A percentile compares a stretch with the other conserved stretches of the same genome.
Conservation (phyloP, 805 yeast genomes). For the Candida parachauliodes region DNA sequence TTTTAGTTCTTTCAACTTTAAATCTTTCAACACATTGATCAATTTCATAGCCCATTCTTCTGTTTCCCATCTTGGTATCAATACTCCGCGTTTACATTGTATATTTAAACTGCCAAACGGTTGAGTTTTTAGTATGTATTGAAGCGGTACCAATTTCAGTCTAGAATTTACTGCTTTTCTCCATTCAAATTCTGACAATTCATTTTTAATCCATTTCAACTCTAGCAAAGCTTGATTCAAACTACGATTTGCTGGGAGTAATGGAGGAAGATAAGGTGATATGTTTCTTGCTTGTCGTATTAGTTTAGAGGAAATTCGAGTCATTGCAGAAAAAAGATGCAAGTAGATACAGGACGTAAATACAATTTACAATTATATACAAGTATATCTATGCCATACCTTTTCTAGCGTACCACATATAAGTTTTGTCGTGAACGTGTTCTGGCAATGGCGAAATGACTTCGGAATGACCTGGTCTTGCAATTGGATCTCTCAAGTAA, state of each 20-base stretch:
- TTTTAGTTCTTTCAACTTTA: constrained; percentile 5
- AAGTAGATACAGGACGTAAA: not conserved
- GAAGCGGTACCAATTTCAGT: constrained; percentile 62
- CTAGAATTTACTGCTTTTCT: constrained; percentile 51
- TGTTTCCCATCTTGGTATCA: constrained; percentile 94
- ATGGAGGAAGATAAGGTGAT: constrained; percentile 28
- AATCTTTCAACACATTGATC: constrained; percentile 11
- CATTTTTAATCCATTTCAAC: constrained; percentile 59
- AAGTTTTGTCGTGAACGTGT: constrained; percentile 86
- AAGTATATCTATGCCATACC: constrained; percentile 38
- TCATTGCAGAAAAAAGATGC: constrained; percentile 16
- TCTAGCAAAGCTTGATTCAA: constrained; percentile 51
- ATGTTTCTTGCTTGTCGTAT: constrained; percentile 24
- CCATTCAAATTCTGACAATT: constrained; percentile 50
- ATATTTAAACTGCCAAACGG: constrained; percentile 77
- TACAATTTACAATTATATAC: not conserved
- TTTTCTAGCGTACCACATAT: constrained; percentile 85
- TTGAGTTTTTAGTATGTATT: constrained; percentile 79
- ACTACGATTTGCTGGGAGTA: constrained; percentile 27
- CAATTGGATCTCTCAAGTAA: constrained; percentile 95
- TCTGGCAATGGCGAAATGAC: constrained; percentile 86
- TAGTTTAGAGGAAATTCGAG: constrained; percentile 27
- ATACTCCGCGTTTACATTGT: constrained; percentile 56
- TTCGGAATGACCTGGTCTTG: constrained; percentile 95
- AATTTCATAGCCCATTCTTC: constrained; percentile 77